Percentiles rank a stretch among this genome's conserved stretches.
Evolutionary conservation across 192 early-diverging fungal genomes (phyloP).

Genomic region (Entomortierella chlamydospora): DNA sequence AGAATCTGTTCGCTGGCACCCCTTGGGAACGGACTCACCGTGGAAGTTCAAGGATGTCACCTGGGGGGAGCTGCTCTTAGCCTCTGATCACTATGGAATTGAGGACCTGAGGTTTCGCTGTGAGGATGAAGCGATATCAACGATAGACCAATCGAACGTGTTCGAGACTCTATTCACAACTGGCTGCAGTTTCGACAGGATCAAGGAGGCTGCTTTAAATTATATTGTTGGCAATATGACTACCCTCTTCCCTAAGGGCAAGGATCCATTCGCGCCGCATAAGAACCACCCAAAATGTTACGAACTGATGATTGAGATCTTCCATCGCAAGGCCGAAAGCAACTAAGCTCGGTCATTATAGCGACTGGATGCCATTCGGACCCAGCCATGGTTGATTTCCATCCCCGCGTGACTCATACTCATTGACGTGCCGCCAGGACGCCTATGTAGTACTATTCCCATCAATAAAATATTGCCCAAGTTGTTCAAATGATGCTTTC

Average conservation of each 20-base stretch:
- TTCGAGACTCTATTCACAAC: constrained; percentile 7
- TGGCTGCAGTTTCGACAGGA: neutral
- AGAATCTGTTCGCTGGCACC: neutral
- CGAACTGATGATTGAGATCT: too few relatives aligned
- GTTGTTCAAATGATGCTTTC: too few relatives aligned
- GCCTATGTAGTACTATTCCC: too few relatives aligned
- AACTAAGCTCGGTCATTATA: too few relatives aligned
- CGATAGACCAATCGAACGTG: neutral
- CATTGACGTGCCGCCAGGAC: too few relatives aligned
- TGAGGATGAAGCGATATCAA: neutral
- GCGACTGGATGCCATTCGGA: too few relatives aligned
- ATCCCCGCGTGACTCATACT: too few relatives aligned
- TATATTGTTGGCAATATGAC: constrained; percentile 12
- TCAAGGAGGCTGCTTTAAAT: neutral
- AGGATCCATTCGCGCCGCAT: constrained; percentile 12
- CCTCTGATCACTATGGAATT: neutral
- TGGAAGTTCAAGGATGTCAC: constrained; percentile 16
- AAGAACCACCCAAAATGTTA: constrained; percentile 4
- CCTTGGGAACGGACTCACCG: neutral
- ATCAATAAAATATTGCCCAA: too few relatives aligned
- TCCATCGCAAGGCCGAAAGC: too few relatives aligned
- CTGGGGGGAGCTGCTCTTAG: constrained; percentile 9
- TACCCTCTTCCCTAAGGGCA: neutral
- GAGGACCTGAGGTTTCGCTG: neutral
- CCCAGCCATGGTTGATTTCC: too few relatives aligned